Conservation (phyloP, 2,329 filamentous ascomycete species). For the Phoma sp. region DNA sequence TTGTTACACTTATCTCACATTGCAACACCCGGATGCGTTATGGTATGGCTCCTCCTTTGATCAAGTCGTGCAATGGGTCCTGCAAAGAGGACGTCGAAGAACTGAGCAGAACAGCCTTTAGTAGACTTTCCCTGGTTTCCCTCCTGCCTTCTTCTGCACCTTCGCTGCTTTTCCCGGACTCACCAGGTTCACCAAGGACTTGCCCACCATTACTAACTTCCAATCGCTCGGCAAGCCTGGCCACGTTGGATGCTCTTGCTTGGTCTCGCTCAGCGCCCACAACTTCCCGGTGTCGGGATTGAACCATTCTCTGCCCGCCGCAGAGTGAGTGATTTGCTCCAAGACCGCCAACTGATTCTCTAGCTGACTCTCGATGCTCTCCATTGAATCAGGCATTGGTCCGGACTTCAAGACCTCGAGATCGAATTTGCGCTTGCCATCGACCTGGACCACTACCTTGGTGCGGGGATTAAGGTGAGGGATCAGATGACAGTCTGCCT, state of each 20-base stretch:
- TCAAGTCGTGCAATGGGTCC: no score
- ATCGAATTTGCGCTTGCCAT: slow-evolving; percentile 76
- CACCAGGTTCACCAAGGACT: slow-evolving; percentile 78
- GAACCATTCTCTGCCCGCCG: slow-evolving; percentile 64
- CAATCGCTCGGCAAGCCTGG: slow-evolving; percentile 28
- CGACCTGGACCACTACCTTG: slow-evolving; percentile 74
- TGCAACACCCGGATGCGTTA: no score
- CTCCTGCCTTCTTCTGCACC: no score
- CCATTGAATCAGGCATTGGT: slow-evolving; percentile 25
- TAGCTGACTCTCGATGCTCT: slow-evolving; percentile 52
- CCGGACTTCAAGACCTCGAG: slow-evolving; percentile 66
- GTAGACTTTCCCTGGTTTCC: no score
- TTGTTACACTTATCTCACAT: no score
- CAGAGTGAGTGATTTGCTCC: slow-evolving; percentile 64
- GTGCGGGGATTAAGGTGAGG: slow-evolving; percentile 58
- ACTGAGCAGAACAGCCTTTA: no score
- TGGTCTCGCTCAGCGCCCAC: slow-evolving; percentile 31
- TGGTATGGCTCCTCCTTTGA: no score
- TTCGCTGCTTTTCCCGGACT: not conserved
- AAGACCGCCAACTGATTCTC: slow-evolving; percentile 49
- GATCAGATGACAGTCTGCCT: slow-evolving; percentile 54
- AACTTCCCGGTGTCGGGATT: slow-evolving; percentile 44
- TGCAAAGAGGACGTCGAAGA: no score
- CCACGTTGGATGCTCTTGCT: slow-evolving; percentile 11
- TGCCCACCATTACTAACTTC: slow-evolving; percentile 70